These are phyloP conservation scores for Kokia cookei DNA, from an alignment of 441 rosid species.

Conservation along the genomic window DNA sequence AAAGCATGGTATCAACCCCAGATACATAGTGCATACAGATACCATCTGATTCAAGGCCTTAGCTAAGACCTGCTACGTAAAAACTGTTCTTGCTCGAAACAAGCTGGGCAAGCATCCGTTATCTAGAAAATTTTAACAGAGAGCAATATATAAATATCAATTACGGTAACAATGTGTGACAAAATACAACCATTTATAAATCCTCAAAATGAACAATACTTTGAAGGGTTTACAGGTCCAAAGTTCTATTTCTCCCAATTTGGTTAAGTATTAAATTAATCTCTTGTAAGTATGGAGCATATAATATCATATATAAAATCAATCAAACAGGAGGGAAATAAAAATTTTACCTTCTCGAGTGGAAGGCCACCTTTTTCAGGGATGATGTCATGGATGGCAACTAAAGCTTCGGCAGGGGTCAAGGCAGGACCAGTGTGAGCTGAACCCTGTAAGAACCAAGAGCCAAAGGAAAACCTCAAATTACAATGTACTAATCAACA, in stretches of 20 bases:
- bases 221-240: background rate
- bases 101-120: constrained; percentile 92
- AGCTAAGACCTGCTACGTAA: constrained; percentile 93
- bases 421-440: constrained; percentile 99
- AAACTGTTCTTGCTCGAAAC: constrained; percentile 99
- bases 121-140: constrained; percentile 47
- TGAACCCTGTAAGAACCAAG: constrained; percentile 69
- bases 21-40: constrained; percentile 16
- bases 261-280: background rate
- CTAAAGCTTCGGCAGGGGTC: constrained; percentile 96
- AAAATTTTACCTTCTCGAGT: constrained; percentile 60
- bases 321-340: background rate
- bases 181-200: background rate
- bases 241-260: background rate
- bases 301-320: background rate
- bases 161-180: background rate
- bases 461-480: background rate
- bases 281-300: background rate
- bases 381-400: constrained; percentile 84
- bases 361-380: constrained; percentile 91
- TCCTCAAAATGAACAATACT: background rate
- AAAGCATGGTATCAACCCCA: constrained; percentile 5
- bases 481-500: background rate
- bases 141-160: background rate
- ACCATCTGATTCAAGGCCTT: constrained; percentile 98